Evolutionary conservation across 163 green algal species (phyloP).

Genomic region (Prototheca stagnorum): DNA sequence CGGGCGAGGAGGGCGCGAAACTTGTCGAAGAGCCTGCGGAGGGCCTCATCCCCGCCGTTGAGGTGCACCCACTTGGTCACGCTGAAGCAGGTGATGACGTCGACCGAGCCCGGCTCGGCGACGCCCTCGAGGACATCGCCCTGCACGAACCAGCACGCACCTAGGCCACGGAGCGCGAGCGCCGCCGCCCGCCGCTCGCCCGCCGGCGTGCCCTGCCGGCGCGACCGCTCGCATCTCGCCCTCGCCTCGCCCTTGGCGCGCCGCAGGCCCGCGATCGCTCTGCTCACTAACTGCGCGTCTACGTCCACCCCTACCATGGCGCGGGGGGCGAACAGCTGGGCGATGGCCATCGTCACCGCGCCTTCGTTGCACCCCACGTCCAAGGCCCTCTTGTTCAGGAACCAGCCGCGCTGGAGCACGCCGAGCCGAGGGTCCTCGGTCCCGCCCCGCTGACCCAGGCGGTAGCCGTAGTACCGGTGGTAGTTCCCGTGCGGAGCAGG

Average conservation of each 20-base stretch:
- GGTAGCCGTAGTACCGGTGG: slow-evolving; percentile 41
- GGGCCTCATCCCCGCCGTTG: slow-evolving; percentile 60
- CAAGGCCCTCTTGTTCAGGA: slow-evolving; percentile 34
- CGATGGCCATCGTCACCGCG: slow-evolving; percentile 44
- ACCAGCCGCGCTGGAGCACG: slow-evolving; percentile 35
- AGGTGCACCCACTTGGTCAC: slow-evolving; percentile 94
- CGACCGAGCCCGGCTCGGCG: slow-evolving; percentile 6
- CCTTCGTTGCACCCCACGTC: slow-evolving; percentile 78
- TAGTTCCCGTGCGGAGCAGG: slow-evolving; percentile 38
- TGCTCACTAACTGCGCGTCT: slow-evolving; percentile 32
- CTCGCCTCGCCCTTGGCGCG: not conserved
- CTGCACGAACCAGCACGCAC: slow-evolving; percentile 22
- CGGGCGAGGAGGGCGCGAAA: slow-evolving; percentile 19
- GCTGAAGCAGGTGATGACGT: slow-evolving; percentile 15
- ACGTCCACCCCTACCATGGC: slow-evolving; percentile 57
- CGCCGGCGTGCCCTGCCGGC: not conserved
- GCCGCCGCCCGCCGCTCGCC: slow-evolving; percentile 4
- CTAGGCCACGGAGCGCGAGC: slow-evolving; percentile 8
- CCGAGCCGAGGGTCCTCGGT: slow-evolving; percentile 23
- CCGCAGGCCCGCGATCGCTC: slow-evolving; percentile 16
- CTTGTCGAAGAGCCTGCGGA: slow-evolving; percentile 54
- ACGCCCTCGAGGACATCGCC: slow-evolving; percentile 16
- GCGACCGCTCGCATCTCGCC: slow-evolving; percentile 6
- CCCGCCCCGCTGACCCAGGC: slow-evolving; percentile 14
- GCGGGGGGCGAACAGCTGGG: slow-evolving; percentile 11